Evolutionary conservation across 108 stramenopile species (phyloP), one percentile per base, ranked within the genome.

Genomic region (Nitzschia palea): DNA sequence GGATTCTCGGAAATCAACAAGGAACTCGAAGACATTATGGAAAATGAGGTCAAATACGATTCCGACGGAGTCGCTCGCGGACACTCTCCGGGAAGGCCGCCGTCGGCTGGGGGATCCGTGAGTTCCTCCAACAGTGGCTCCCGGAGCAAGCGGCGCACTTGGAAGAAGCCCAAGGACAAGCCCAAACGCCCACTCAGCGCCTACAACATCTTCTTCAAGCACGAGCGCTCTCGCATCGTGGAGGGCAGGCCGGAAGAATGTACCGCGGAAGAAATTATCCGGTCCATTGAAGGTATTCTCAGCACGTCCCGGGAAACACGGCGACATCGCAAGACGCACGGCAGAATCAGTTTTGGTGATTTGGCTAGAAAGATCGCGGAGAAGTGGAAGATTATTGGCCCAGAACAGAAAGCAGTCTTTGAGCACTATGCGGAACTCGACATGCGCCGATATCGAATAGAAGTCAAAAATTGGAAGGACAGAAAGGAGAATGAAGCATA

Each of bases 271-370:
- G 74, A 76, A 57, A 63, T 53, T n/a, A 52, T 76, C 35, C 60
- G 34, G 8, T 76, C 74, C 44, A 68, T 76, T 27, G 74, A 76
- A 42, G 25, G 40, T 23, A 76, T 76, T 31, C 45, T 76, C 2
- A 45, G 44, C 27, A 68, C 67, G 18, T 76, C 74, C 2, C 37
- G 59, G 3, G 67, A 63, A 45, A 62, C 67, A 4, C 35, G 67
- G 50, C 36, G 66, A 27, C 60, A 68, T 26, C 78, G 87, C 2
- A 86, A 86, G 61, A 77, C 80, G 36, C 87, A 88, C 44, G 89
- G 89, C 1, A 81, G 80, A 53, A 91, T 91, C 50, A 80, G 84
- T 18, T 91, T 91, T 73, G 76, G 76, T 27, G 86, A 88, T 59
- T 67, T 91, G 10, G 87, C 87, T 15, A 68, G 86, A 1, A 77